Base-by-base conservation (phyloP, 1,284 basidiomycete species). In the Sphagnurus paluster region DNA sequence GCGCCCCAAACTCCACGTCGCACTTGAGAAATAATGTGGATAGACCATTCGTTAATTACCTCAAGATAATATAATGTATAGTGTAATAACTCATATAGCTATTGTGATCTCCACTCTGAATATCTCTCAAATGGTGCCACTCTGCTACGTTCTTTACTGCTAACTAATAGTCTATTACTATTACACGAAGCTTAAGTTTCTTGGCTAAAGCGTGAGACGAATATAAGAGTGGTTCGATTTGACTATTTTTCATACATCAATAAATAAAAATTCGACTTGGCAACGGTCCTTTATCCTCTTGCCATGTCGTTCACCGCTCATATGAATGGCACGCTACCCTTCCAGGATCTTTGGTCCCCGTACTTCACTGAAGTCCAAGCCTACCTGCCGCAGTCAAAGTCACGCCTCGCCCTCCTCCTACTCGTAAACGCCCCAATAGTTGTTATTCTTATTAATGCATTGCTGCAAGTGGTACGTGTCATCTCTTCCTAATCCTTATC, bases 291-390 rank as follows among this genome's bases (percentile, higher is more conserved):
- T 42, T 44, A 25, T 29, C 39, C 51, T 34, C 26, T 54, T 45
- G 4, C 42, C 40, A 45, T 65, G 56, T 58, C 61, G 45, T 64
- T 50, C 47, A 55, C 70, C 50, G 44, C 57, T 48, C 56, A 58
- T 44, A 46, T 69, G 57, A 77, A 76, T 60, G 64, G 59, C 58
- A 63, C 70, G 2, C 46, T 66, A 30, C 61, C 67, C 9, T 41
- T 60, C 48, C 54, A 65, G 14, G 76, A 78, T 54, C 66, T 66
- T 16, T 78, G 74, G 75, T 65, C 73, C 14, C 71, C 69, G 48
- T 75, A 72, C 49, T 60, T 79, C 21, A 62, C 65, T 37, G 70
- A 76, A 40, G 71, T 71, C 5, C 69, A 74, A 48, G 49, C 61
- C 5, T 62, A 70, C 20, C 40, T 72, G 14, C 61, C 65, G 19